Percentiles rank a stretch among this genome's conserved stretches.
These are phyloP conservation scores for Speleostelium caveatum DNA, from an alignment of 78 protist species.

Conservation along the genomic window DNA sequence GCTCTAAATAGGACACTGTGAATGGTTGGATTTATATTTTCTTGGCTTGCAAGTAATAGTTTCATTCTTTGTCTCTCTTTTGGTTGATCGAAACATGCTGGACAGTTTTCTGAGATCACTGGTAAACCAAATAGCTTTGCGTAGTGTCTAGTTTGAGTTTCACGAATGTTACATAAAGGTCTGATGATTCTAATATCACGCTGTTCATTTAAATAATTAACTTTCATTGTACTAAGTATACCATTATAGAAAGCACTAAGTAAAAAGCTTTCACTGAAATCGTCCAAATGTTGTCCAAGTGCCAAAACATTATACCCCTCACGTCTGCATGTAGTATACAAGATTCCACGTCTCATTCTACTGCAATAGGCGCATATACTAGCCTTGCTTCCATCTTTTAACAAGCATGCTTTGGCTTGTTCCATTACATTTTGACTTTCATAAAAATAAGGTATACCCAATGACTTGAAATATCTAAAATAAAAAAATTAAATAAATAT, in stretches of 20 bases:
- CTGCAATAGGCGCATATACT: conserved; percentile 48
- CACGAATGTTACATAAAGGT: conserved; percentile 88
- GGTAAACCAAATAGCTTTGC: conserved; percentile 85
- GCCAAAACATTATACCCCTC: conserved; percentile 93
- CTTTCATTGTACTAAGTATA: conserved; percentile 79
- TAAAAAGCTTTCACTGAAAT: conserved; percentile 88
- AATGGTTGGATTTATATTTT: conserved; percentile 31
- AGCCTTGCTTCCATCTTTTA: conserved; percentile 19
- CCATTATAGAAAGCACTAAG: conserved; percentile 90
- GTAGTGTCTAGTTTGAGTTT: conserved; percentile 61
- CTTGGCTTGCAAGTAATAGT: conserved; percentile 23
- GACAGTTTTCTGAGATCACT: conserved; percentile 91
- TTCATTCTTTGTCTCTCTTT: conserved; percentile 89
- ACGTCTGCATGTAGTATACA: conserved; percentile 81
- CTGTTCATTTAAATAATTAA: conserved; percentile 55
- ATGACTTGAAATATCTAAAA: conserved; percentile 24
- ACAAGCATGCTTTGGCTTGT: conserved; percentile 10
- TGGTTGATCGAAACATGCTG: conserved; percentile 93
- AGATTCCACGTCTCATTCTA: conserved; percentile 84
- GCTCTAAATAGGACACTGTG: conserved; percentile 15
- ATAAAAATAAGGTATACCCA: conserved; percentile 63
- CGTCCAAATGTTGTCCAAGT: conserved; percentile 89
- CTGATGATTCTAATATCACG: conserved; percentile 92
- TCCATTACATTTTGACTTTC: conserved; percentile 31
- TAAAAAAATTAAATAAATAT: too few species aligned